A percentile compares a stretch with the other conserved stretches of the same genome.
Conservation (phyloP, 345 rosid genomes). For the Luvunga scandens region DNA sequence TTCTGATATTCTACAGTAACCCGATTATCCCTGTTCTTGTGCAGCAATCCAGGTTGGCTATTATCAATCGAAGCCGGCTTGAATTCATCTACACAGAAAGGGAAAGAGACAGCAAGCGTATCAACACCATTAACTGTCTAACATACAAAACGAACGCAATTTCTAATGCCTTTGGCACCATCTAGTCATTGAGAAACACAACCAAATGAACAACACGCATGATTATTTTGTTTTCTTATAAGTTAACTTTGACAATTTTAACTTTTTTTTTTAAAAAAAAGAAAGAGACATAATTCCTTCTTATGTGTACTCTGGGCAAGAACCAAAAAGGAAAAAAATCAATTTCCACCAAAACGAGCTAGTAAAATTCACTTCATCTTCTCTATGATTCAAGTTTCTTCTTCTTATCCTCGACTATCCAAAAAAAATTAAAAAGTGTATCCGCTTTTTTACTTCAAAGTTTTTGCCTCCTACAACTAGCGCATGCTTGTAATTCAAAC, state of each 20-base stretch:
- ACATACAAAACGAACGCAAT: not conserved
- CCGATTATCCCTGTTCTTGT: conserved; percentile 59
- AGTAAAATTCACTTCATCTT: not conserved
- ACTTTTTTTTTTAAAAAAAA: not conserved
- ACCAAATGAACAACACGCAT: not conserved
- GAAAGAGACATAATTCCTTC: not conserved
- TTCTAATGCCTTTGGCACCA: not conserved
- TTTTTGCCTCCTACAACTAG: not conserved
- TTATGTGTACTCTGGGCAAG: not conserved
- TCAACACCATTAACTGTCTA: not conserved
- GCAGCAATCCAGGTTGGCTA: conserved; percentile 55
- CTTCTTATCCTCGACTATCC: not conserved
- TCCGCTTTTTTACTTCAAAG: not conserved
- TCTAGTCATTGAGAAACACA: not conserved
- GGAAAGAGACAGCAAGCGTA: not conserved
- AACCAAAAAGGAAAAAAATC: not conserved
- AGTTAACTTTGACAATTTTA: not conserved
- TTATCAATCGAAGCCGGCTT: conserved; percentile 81
- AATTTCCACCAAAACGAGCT: not conserved
- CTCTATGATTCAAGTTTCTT: not conserved
- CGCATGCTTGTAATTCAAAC: not conserved
- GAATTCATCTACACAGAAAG: conserved; percentile 58
- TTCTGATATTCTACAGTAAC: conserved; percentile 75
- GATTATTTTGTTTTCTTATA: not conserved
- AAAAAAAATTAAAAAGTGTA: not conserved